Evolutionary conservation across 192 early-diverging fungal species (phyloP).

Genomic region (Glomus cerebriforme): DNA sequence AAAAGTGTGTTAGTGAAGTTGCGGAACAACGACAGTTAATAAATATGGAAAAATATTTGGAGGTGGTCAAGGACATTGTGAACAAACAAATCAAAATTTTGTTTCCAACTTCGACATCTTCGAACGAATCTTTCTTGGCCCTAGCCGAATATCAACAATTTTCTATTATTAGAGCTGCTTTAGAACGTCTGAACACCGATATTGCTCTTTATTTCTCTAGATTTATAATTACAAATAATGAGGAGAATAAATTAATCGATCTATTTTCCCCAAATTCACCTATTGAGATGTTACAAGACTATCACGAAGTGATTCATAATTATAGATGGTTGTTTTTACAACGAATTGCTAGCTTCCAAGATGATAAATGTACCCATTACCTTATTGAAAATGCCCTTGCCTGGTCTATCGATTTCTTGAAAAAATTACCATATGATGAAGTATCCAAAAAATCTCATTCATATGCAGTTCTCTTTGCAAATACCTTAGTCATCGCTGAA

Average conservation of each 20-base stretch:
- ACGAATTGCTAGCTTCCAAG: neutral
- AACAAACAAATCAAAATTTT: neutral
- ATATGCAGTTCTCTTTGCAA: neutral
- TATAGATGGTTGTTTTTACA: constrained; percentile 7
- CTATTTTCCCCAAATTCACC: neutral
- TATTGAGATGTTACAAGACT: neutral
- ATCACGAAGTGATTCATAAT: neutral
- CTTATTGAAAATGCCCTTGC: neutral
- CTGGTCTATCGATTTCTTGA: neutral
- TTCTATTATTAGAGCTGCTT: neutral
- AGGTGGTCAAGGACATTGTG: neutral
- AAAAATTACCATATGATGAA: constrained; percentile 4
- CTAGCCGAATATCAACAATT: neutral
- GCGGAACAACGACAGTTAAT: neutral
- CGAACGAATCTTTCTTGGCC: neutral
- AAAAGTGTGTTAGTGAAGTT: neutral
- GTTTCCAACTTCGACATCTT: too few relatives aligned
- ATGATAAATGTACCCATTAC: neutral
- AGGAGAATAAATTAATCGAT: neutral
- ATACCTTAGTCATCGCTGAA: neutral
- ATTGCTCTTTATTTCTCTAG: neutral
- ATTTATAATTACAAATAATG: neutral
- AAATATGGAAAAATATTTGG: neutral
- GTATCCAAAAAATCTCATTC: neutral
- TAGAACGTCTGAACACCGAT: neutral